Evolutionary conservation across 2,329 filamentous ascomycete genomes (phyloP).

Genomic region (Xylaria arbuscula): DNA sequence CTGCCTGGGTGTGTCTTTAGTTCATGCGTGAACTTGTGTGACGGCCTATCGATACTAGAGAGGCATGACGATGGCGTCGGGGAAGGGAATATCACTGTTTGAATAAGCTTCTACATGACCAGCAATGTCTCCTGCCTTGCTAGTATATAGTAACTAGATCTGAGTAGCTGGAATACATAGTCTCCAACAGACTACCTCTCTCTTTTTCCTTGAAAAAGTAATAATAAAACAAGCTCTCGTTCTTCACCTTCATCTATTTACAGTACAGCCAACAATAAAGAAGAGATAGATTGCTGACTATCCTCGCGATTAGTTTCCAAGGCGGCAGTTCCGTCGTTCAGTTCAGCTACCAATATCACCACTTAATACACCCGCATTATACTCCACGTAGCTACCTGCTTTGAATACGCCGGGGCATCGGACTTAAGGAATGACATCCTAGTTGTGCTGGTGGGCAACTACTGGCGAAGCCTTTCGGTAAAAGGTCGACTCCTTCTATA

Average conservation of each 20-base stretch:
- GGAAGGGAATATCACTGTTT: conserved; percentile 15
- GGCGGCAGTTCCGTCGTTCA: conserved; percentile 2
- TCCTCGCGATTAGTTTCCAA: conserved; percentile 16
- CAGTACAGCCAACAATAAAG: background rate
- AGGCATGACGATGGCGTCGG: conserved; percentile 17
- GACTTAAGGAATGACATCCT: conserved; percentile 28
- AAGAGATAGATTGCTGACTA: conserved; percentile 23
- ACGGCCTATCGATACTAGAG: conserved; percentile 24
- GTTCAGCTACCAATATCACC: conserved; percentile 11
- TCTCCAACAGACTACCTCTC: background rate
- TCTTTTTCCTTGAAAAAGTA: no score
- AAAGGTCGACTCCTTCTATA: conserved; percentile 17
- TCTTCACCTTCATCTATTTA: background rate
- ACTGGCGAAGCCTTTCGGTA: conserved; percentile 18
- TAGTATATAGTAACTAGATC: background rate
- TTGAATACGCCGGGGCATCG: conserved; percentile 7
- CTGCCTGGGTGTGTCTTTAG: conserved; percentile 35
- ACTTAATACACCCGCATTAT: background rate
- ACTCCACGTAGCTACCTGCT: background rate
- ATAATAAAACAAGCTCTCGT: background rate
- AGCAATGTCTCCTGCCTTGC: conserved; percentile 12
- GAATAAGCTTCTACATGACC: conserved; percentile 33
- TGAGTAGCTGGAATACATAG: conserved; percentile 21
- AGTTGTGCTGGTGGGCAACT: conserved; percentile 20
- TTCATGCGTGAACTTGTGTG: conserved; percentile 6